Conservation (phyloP, 768 basidiomycete genomes). For the Russula earlei region DNA sequence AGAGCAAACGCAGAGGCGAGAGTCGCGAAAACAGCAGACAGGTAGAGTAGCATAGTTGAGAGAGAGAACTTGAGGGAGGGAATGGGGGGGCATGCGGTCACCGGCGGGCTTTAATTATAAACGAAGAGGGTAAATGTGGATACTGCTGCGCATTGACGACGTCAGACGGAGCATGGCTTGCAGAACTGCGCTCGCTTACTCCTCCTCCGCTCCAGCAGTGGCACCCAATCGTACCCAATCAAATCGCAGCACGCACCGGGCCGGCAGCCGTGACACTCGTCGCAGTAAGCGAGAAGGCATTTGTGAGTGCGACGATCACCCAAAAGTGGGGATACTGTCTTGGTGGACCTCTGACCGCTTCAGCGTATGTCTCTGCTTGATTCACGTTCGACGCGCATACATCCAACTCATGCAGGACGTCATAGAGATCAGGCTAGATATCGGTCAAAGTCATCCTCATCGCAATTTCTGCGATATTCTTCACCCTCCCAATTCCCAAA, state of each 20-base stretch:
- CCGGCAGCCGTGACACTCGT: not conserved
- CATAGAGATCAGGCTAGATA: no score
- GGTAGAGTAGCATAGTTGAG: not conserved
- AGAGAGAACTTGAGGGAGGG: no score
- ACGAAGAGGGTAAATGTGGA: no score
- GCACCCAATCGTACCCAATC: no score
- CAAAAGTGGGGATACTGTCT: not conserved
- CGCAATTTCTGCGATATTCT: not conserved
- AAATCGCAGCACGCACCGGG: no score
- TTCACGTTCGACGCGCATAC: not conserved
- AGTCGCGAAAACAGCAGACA: slow-evolving; percentile 4
- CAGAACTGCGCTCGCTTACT: no score
- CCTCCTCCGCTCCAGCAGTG: no score
- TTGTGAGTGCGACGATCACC: not conserved
- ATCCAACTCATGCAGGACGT: not conserved
- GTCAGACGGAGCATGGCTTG: no score
- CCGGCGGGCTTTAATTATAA: no score
- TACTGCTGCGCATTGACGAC: no score
- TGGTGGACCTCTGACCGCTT: not conserved
- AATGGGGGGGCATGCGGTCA: no score
- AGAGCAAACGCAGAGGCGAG: slow-evolving; percentile 21
- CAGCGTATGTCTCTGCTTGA: not conserved
- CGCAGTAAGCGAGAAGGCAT: not conserved
- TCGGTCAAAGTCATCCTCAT: no score
- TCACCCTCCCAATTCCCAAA: not conserved